A percentile compares a stretch with the other conserved stretches of the same genome.
Evolutionary conservation across 192 early-diverging fungal species (phyloP).

Genomic region (Coemansia sp.): DNA sequence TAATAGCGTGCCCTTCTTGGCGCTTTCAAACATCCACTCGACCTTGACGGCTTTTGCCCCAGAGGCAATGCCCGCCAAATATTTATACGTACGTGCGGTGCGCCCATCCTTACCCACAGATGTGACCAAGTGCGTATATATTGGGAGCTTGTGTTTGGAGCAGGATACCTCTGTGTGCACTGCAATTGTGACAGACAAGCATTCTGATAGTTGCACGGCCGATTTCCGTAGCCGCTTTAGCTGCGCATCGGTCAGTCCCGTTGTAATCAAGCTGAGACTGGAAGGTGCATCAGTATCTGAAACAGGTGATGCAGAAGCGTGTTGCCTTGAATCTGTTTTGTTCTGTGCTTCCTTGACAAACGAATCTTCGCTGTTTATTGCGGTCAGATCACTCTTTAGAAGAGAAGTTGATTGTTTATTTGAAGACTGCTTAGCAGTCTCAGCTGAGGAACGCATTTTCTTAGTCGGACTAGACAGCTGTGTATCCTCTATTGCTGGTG

Average conservation of each 20-base stretch:
- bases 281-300: too few relatives aligned
- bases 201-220: constrained; percentile 14
- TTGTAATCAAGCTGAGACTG: constrained; percentile 12
- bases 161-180: not conserved
- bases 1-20: constrained; percentile 8
- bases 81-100: constrained; percentile 46
- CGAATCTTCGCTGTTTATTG: too few relatives aligned
- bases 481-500: not conserved
- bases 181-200: too few relatives aligned
- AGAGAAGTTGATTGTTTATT: too few relatives aligned
- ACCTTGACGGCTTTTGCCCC: constrained; percentile 28
- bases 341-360: too few relatives aligned
- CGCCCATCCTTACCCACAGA: constrained; percentile 11
- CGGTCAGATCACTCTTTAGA: too few relatives aligned
- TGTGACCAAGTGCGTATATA: constrained; percentile 41
- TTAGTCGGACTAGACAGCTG: too few relatives aligned
- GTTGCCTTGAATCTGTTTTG: too few relatives aligned
- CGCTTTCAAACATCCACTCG: constrained; percentile 36
- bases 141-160: not conserved
- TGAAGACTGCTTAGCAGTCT: too few relatives aligned
- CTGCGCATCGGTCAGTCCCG: constrained; percentile 23
- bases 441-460: too few relatives aligned
- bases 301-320: too few relatives aligned
- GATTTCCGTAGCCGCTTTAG: constrained; percentile 5
- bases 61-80: constrained; percentile 30